Percentiles rank a stretch among this genome's conserved stretches.
These are phyloP conservation scores for Candida boleticola DNA, from an alignment of 805 yeast genomes.

Conservation along the genomic window DNA sequence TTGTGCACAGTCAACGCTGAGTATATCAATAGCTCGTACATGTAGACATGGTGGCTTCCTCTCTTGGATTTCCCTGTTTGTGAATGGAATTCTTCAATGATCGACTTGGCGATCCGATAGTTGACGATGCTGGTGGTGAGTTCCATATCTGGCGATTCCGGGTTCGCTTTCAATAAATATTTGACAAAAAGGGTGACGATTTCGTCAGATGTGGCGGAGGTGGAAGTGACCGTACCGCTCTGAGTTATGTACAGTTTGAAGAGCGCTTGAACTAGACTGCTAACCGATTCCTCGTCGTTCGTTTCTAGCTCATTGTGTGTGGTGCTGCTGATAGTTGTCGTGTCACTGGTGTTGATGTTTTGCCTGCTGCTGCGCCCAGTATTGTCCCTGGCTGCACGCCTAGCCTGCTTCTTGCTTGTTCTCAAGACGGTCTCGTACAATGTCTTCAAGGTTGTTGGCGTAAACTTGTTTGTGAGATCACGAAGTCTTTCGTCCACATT, in stretches of 20 bases:
- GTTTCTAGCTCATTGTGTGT: neutral
- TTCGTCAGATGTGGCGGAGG: conserved; percentile 8
- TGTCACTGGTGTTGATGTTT: neutral
- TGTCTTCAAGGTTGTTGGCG: conserved; percentile 19
- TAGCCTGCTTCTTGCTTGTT: too few relatives aligned
- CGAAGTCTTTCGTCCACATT: conserved; percentile 21
- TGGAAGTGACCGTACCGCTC: conserved; percentile 4
- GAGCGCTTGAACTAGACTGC: neutral
- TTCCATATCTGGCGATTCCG: conserved; percentile 15
- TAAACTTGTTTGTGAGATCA: conserved; percentile 10
- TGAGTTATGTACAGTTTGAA: neutral
- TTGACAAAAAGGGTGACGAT: conserved; percentile 22
- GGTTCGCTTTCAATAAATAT: conserved; percentile 22
- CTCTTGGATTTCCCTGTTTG: conserved; percentile 12
- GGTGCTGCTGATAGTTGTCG: neutral
- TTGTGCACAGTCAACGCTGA: conserved; percentile 30
- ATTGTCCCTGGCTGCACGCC: neutral
- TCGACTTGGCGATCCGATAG: conserved; percentile 26
- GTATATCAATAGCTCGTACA: conserved; percentile 29
- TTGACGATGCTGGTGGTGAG: conserved; percentile 10
- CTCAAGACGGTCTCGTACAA: conserved; percentile 23
- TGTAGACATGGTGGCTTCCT: conserved; percentile 16
- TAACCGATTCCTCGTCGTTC: neutral
- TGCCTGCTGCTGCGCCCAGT: neutral
- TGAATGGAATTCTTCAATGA: conserved; percentile 22